phyloP scores from a whole-genome alignment of 352 stramenopile species.

The Pythium aristosporum region DNA sequence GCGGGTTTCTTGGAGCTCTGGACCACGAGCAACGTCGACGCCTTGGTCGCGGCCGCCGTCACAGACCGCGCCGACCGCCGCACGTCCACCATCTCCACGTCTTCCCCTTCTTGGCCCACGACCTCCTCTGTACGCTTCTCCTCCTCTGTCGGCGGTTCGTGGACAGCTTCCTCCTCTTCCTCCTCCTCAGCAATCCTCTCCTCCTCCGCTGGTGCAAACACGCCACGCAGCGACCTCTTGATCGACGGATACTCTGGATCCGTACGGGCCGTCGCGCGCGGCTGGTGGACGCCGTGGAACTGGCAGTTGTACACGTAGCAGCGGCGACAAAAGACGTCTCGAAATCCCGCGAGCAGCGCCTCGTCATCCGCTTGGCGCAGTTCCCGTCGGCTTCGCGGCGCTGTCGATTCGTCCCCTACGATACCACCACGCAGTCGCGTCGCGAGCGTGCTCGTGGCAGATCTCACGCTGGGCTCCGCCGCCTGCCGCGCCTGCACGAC shows the following conservation, averaged over 20 bases:
- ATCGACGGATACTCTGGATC: slow-evolving; percentile 60
- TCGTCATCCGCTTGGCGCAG: not conserved
- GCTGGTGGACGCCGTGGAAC: slow-evolving; percentile 62
- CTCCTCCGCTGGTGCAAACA: not conserved
- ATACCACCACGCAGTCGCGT: slow-evolving; percentile 2
- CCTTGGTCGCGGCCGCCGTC: slow-evolving; percentile 20
- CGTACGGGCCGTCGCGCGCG: slow-evolving; percentile 37
- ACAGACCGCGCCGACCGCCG: slow-evolving; percentile 22
- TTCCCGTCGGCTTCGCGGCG: not conserved
- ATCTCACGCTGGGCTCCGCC: too few relatives aligned
- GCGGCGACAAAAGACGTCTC: slow-evolving; percentile 69
- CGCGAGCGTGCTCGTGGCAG: not conserved
- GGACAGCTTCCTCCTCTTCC: slow-evolving; percentile 4
- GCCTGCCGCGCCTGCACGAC: not conserved
- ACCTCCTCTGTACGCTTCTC: not conserved
- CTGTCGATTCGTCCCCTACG: not conserved
- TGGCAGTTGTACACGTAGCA: slow-evolving; percentile 78
- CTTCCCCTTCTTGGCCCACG: not conserved
- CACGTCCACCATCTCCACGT: slow-evolving; percentile 9
- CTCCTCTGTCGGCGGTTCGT: not conserved
- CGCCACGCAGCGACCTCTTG: slow-evolving; percentile 37
- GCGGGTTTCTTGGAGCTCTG: slow-evolving; percentile 7
- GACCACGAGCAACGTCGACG: slow-evolving; percentile 12
- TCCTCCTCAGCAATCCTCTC: slow-evolving; percentile 5
- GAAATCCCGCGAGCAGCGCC: slow-evolving; percentile 40